phyloP scores from a whole-genome alignment of 257 asterid genomes.

The Sherardia arvensis region DNA sequence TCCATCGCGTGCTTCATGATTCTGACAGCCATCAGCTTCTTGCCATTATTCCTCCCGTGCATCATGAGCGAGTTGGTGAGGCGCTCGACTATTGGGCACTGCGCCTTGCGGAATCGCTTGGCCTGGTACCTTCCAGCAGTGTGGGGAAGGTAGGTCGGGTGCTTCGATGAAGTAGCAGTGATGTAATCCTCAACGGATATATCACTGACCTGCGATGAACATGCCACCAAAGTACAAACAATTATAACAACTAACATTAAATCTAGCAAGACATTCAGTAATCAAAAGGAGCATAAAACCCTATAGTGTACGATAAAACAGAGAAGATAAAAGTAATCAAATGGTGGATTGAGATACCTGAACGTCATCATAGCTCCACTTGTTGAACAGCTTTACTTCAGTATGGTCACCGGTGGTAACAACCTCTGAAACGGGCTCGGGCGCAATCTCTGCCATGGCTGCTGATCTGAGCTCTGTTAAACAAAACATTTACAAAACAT shows the following conservation, averaged over 20 bases:
- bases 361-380: conserved; percentile 61
- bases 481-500: too few species aligned
- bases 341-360: too few species aligned
- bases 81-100: conserved; percentile 75
- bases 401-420: too few species aligned
- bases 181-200: conserved; percentile 81
- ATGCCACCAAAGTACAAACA: too few species aligned
- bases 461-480: conserved; percentile 7
- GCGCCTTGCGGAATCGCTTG: conserved; percentile 80
- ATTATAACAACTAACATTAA: too few species aligned
- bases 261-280: too few species aligned
- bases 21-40: conserved; percentile 81
- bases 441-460: conserved; percentile 22
- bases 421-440: conserved; percentile 7
- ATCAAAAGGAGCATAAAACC: too few species aligned
- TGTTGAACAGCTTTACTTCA: conserved; percentile 54
- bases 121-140: conserved; percentile 87
- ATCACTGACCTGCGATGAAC: conserved; percentile 39
- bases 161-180: conserved; percentile 70
- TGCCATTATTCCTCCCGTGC: conserved; percentile 87
- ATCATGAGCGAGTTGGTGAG: conserved; percentile 81
- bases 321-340: neutral
- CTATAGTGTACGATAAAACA: too few species aligned
- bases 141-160: conserved; percentile 70
- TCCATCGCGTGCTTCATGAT: conserved; percentile 87